Conservation (phyloP, 768 basidiomycete genomes). For the Coprinopsis strossmayeri region DNA sequence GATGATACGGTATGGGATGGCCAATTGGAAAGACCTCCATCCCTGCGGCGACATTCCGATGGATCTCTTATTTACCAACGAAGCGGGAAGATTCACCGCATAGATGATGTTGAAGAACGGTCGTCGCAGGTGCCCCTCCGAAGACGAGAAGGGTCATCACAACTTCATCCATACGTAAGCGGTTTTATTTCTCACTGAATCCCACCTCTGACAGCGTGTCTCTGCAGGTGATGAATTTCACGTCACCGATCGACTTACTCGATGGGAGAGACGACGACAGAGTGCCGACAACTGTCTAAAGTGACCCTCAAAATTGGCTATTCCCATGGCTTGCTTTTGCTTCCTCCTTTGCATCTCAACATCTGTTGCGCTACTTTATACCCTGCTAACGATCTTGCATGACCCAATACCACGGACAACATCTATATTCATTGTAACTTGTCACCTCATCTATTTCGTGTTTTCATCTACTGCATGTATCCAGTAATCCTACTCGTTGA, state of each 20-base stretch:
- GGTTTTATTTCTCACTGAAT: not conserved
- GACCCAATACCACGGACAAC: not conserved
- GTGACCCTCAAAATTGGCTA: too few relatives aligned
- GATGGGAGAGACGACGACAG: slow-evolving; percentile 13
- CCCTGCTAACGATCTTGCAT: slow-evolving; percentile 2
- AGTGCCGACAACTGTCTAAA: not conserved
- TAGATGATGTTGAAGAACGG: slow-evolving; percentile 1
- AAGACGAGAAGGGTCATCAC: slow-evolving; percentile 12
- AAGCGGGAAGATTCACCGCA: slow-evolving; percentile 14
- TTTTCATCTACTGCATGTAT: not conserved
- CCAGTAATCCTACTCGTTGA: not conserved
- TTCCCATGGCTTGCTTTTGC: not conserved
- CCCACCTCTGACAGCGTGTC: not conserved
- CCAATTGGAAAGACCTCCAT: not conserved
- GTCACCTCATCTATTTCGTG: not conserved
- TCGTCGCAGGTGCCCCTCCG: slow-evolving; percentile 11
- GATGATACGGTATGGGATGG: slow-evolving; percentile 11
- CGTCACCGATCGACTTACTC: slow-evolving; percentile 36
- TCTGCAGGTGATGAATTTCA: slow-evolving; percentile 34
- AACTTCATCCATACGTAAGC: slow-evolving; percentile 38
- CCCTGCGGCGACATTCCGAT: slow-evolving; percentile 23
- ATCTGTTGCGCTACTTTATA: not conserved
- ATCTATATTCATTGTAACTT: not conserved
- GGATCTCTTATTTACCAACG: slow-evolving; percentile 24
- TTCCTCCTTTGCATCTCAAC: not conserved